These are phyloP conservation scores for Carex arenaria DNA, from an alignment of 202 grass and related monocot genomes.

Conservation along the genomic window DNA sequence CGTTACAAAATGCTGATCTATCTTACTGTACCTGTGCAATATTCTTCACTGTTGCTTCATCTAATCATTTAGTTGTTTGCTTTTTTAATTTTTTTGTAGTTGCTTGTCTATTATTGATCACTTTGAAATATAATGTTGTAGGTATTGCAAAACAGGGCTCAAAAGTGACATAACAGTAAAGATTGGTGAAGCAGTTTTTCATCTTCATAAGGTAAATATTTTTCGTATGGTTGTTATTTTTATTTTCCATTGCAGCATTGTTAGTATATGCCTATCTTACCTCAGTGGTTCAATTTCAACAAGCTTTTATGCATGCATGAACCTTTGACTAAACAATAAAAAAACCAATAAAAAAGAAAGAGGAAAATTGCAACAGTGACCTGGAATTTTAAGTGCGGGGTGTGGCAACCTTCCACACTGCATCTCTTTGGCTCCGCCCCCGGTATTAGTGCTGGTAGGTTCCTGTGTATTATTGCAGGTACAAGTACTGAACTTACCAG, in stretches of 20 bases:
- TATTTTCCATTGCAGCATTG: slow-evolving; percentile 1
- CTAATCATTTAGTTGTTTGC: not conserved
- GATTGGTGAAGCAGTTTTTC: slow-evolving; percentile 54
- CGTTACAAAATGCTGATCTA: slow-evolving; percentile 6
- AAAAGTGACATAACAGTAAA: slow-evolving; percentile 70
- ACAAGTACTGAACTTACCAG: not conserved
- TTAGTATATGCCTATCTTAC: not conserved
- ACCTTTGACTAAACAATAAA: slow-evolving; percentile 1
- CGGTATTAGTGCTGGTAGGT: not conserved
- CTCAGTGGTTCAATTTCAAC: not conserved
- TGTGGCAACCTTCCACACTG: not conserved
- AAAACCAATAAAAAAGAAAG: not conserved
- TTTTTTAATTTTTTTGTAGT: not conserved
- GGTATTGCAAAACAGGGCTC: slow-evolving; percentile 79
- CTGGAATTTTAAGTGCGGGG: not conserved
- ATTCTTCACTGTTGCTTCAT: slow-evolving; percentile 12
- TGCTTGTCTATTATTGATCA: slow-evolving; percentile 12
- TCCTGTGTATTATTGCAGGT: not conserved
- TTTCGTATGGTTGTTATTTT: not conserved
- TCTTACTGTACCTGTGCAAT: slow-evolving; percentile 7
- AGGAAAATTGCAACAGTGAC: too few species aligned
- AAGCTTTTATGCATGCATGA: not conserved
- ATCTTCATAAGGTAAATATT: slow-evolving; percentile 83
- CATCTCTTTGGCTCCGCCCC: not conserved
- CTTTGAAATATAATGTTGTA: slow-evolving; percentile 34